Base-by-base conservation (phyloP, 2,329 filamentous ascomycete species). In the Aspergillus costaricaensis region DNA sequence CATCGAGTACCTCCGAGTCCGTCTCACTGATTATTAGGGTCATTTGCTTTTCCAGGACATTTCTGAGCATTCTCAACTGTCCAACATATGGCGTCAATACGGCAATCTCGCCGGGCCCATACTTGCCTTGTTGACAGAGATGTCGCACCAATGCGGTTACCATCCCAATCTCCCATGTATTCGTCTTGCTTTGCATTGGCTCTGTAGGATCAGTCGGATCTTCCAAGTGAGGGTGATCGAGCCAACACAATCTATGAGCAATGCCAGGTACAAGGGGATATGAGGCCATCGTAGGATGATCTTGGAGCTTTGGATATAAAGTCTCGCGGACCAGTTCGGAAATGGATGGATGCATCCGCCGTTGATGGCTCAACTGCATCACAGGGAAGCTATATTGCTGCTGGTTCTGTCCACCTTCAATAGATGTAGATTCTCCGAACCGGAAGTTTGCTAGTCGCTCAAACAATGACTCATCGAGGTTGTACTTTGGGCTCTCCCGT, bases 101-200 rank as follows among this genome's bases (percentile, higher is more conserved):
- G 4, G 67, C 68, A 49, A 70, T 65, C 41, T 69, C 63, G 1
- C 44, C 61, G n/a, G 55, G 58, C 15, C 55, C 62, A 30, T 69
- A 70, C 41, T 56, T 59, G 41, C 68, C 68, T n/a, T 71, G 62
- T 5, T 63, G 56, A 47, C 61, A 25, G 27, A 71, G 56, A 64
- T 71, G 62, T 1, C 55, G 55, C 2, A 70, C 63, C 15, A 71
- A 49, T 27, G 68, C 61, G 15, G 57, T 62, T 3, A 61, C 58
- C 59, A 71, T 68, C 1, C 67, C 56, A 7, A 62, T 65, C 48
- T 71, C 67, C 62, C 58, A 68, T 2, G 52, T 32, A 21, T 68
- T 68, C 3, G 55, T 62, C 38, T 68, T 59, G 19, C 61, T 64
- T 12, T 65, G 59, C 15, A 62, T 57, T 12, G 49, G 48, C 9